phyloP scores from a whole-genome alignment of 1,284 basidiomycete species.

The Ceratobasidium sp. region DNA sequence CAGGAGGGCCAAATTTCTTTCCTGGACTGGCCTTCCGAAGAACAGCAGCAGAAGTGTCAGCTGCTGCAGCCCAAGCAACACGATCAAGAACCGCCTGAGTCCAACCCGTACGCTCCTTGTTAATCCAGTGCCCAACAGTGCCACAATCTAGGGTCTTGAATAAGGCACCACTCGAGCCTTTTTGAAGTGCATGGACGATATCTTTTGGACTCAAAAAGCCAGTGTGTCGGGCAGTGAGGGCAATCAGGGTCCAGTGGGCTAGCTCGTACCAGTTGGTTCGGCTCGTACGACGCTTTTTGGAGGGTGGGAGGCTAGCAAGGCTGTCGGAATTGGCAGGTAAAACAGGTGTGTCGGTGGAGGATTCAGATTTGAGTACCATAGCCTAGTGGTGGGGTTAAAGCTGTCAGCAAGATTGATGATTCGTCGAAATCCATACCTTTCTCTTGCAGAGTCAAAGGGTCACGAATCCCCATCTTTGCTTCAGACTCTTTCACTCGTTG shows the following conservation, averaged over 20 bases:
- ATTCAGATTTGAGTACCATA: background rate
- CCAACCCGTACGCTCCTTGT: background rate
- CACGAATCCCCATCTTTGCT: background rate
- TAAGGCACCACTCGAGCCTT: conserved; percentile 2
- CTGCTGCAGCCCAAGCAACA: background rate
- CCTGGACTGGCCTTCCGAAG: background rate
- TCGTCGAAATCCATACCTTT: background rate
- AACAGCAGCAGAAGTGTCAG: background rate
- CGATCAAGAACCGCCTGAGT: conserved; percentile 6
- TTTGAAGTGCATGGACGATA: conserved; percentile 1
- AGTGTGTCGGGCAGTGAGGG: background rate
- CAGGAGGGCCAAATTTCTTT: background rate
- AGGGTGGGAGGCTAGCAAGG: background rate
- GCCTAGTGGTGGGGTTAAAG: background rate
- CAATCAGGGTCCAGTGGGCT: background rate
- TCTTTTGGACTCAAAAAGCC: conserved; percentile 2
- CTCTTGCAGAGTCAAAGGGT: background rate
- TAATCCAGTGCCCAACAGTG: conserved; percentile 20
- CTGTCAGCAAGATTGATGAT: background rate
- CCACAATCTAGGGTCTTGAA: conserved; percentile 13
- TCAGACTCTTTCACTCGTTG: background rate
- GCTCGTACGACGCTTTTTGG: background rate
- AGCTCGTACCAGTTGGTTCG: conserved; percentile 15
- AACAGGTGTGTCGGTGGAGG: background rate
- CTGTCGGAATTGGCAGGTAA: background rate